These are phyloP conservation scores for Penicillium malachiteum DNA, from an alignment of 495 filamentous ascomycete species.

Conservation along the genomic window DNA sequence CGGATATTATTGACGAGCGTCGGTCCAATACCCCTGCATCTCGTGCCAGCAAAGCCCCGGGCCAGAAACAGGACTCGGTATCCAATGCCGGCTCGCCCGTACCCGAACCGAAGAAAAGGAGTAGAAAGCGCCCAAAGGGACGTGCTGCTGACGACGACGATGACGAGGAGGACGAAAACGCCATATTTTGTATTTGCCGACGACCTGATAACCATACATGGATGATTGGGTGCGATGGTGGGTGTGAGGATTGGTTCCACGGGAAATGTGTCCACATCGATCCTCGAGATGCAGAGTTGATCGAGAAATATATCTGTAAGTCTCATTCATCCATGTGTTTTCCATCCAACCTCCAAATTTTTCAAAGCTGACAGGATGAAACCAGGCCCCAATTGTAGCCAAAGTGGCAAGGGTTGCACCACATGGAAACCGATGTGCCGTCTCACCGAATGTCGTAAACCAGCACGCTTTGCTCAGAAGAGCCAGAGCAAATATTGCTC, in stretches of 20 bases:
- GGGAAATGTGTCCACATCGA: constrained; percentile 65
- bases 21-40: constrained; percentile 49
- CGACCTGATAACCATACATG: constrained; percentile 70
- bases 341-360: neutral
- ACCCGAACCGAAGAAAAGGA: constrained; percentile 38
- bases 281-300: constrained; percentile 59
- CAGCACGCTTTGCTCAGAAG: constrained; percentile 51
- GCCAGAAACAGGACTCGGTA: constrained; percentile 41
- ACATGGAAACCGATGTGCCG: constrained; percentile 73
- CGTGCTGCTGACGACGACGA: constrained; percentile 35
- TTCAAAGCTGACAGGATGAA: neutral
- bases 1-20: constrained; percentile 42
- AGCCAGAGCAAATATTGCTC: constrained; percentile 67
- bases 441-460: constrained; percentile 56
- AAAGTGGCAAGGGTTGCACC: constrained; percentile 52
- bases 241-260: constrained; percentile 75
- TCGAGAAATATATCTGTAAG: constrained; percentile 69
- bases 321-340: neutral
- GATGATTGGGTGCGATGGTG: constrained; percentile 75
- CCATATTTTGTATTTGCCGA: constrained; percentile 68
- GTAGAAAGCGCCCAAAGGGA: constrained; percentile 24
- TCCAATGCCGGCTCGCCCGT: constrained; percentile 41
- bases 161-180: constrained; percentile 47
- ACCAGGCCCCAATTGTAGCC: constrained; percentile 57
- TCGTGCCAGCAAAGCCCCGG: constrained; percentile 49